Percentiles rank a stretch among this genome's conserved stretches.
These are phyloP conservation scores for Venturia pyrina DNA, from an alignment of 2,329 filamentous ascomycete genomes.

Conservation along the genomic window DNA sequence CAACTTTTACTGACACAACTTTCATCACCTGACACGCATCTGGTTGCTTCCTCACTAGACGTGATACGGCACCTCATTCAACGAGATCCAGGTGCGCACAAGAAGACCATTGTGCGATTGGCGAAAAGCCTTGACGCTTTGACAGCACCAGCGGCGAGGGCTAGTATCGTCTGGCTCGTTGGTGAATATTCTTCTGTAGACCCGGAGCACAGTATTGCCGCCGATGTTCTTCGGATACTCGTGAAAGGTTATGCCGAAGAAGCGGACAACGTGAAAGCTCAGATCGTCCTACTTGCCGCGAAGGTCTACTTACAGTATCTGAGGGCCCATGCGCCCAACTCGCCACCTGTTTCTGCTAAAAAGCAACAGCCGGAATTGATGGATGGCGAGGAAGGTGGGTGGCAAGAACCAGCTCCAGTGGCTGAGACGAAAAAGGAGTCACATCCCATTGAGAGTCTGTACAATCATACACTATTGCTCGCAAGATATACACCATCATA, in stretches of 20 bases:
- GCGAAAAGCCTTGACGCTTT: conserved; percentile 87
- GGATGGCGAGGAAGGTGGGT: conserved; percentile 18
- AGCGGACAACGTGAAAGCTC: conserved; percentile 74
- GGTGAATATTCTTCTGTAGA: conserved; percentile 82
- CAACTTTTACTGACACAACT: conserved; percentile 78
- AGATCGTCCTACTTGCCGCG: conserved; percentile 87
- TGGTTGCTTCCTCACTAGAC: conserved; percentile 87
- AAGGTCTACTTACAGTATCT: conserved; percentile 92
- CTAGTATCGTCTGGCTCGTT: conserved; percentile 94
- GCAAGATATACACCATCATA: conserved; percentile 91
- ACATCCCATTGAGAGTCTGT: conserved; percentile 67
- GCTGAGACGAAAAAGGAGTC: conserved; percentile 14
- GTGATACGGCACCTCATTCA: conserved; percentile 95
- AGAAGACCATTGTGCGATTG: conserved; percentile 64
- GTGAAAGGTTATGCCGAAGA: conserved; percentile 78
- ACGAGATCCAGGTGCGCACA: conserved; percentile 70
- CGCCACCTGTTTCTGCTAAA: neutral
- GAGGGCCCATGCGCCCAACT: conserved; percentile 41
- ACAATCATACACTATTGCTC: conserved; percentile 74
- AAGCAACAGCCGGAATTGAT: neutral
- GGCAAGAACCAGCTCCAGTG: conserved; percentile 18
- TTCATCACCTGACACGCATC: conserved; percentile 72
- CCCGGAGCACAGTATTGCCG: conserved; percentile 78
- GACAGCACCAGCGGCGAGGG: conserved; percentile 76
- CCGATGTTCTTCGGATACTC: conserved; percentile 82